A percentile compares a stretch with the other conserved stretches of the same genome.
These are phyloP conservation scores for Plantago coronopus DNA, from an alignment of 305 asterid genomes.

Conservation along the genomic window DNA sequence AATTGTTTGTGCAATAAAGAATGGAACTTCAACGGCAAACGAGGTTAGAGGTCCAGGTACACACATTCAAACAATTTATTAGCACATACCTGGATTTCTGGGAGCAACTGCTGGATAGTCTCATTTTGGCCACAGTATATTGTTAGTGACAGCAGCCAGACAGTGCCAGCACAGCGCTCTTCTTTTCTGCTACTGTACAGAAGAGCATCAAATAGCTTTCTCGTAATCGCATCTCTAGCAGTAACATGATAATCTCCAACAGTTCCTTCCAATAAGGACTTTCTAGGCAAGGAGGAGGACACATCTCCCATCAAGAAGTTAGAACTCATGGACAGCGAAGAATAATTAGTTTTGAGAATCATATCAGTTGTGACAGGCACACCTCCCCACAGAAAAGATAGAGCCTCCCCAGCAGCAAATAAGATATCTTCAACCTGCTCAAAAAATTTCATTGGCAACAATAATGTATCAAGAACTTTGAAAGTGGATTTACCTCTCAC, in stretches of 20 bases:
- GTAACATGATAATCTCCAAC: constrained; percentile 58
- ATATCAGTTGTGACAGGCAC: constrained; percentile 87
- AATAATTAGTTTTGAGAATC: constrained; percentile 83
- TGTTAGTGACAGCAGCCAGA: constrained; percentile 89
- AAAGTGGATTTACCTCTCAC: constrained; percentile 11
- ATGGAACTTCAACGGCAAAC: constrained; percentile 14
- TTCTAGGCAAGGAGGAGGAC: constrained; percentile 45
- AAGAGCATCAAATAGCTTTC: constrained; percentile 87
- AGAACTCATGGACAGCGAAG: constrained; percentile 84
- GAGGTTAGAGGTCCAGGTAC: neutral
- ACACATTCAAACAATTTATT: constrained; percentile 17
- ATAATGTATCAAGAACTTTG: constrained; percentile 18
- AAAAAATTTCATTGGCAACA: constrained; percentile 20
- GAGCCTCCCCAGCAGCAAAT: constrained; percentile 99
- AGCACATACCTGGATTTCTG: constrained; percentile 87
- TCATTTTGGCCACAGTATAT: constrained; percentile 87
- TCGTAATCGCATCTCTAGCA: constrained; percentile 76
- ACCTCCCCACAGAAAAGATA: constrained; percentile 96
- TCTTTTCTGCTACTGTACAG: constrained; percentile 90
- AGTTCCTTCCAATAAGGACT: constrained; percentile 42
- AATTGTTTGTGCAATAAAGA: constrained; percentile 1
- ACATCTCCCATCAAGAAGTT: constrained; percentile 88
- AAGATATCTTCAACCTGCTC: constrained; percentile 88
- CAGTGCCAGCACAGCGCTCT: constrained; percentile 99
- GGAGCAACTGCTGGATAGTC: constrained; percentile 84